Evolutionary conservation across 345 rosid species (phyloP), one percentile per base, ranked within the genome.

Genomic region (Theobroma cacao): DNA sequence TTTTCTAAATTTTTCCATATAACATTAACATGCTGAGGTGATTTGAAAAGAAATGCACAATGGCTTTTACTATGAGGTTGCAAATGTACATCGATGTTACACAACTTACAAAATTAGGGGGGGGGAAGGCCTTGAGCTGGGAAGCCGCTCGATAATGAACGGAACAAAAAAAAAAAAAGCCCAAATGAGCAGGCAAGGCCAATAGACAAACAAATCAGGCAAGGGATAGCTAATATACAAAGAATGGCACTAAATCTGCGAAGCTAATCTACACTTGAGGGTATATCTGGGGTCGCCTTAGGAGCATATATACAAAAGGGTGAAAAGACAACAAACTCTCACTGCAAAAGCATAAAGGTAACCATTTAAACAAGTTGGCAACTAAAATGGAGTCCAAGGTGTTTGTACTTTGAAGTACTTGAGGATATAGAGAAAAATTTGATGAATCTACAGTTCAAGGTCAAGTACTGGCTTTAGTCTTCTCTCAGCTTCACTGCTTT

Each of bases 401-500:
- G 62, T 72, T 60, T 64, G 62, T 24, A 74, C 68, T 24, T 3
- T 34, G 81, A 77, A 56, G 82, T 80, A 80, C 80, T 0, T 62
- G 28, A 47, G 71, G 30, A 60, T 60, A 55, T 20, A 64, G 53
- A 80, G 71, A 80, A 50, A 64, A 43, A 58, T 69, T 74, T 53
- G 84, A 75, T 75, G 73, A 75, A 80, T 82, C 81, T 79, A 52
- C 80, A 75, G 62, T 74, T 89, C 89, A 28, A 91, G 86, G 65
- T 89, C 86, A 31, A 92, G 80, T 62, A 95, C 77, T 59, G 94
- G 92, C 80, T 82, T 84, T 71, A 96, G 81, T 79, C 93, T 85
- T 84, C 95, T 91, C 84, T 90, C 91, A 18, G 91, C 95, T 83
- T 92, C 98, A 0, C 74, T 82, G 85, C 88, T 85, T 84, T 88